These are phyloP conservation scores for Schizonepeta tenuifolia DNA, from an alignment of 257 asterid species.

Conservation along the genomic window DNA sequence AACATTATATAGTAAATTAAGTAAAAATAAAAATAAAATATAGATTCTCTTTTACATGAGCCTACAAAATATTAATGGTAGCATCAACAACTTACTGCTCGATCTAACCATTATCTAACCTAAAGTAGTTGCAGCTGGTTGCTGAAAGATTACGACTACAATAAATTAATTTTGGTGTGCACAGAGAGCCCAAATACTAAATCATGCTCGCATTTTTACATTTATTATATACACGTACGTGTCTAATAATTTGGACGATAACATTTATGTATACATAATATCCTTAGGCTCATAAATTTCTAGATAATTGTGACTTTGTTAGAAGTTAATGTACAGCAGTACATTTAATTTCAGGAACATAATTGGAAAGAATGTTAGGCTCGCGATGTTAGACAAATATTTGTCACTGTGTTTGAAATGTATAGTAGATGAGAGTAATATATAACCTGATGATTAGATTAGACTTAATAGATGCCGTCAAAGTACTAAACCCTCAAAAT, in stretches of 20 bases:
- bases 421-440: background rate
- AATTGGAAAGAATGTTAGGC: background rate
- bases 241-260: background rate
- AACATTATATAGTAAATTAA: conserved; percentile 3
- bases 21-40: background rate
- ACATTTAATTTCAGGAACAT: background rate
- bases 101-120: conserved; percentile 24
- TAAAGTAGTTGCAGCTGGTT: conserved; percentile 29
- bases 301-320: background rate
- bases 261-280: background rate
- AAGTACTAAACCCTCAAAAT: too few species aligned
- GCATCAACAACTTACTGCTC: conserved; percentile 23
- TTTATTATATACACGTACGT: conserved; percentile 4
- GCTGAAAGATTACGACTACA: conserved; percentile 19
- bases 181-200: conserved; percentile 15
- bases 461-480: too few species aligned
- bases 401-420: background rate
- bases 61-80: conserved; percentile 19
- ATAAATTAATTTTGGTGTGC: conserved; percentile 8
- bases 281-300: background rate
- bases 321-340: background rate
- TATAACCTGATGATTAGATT: too few species aligned
- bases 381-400: background rate
- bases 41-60: background rate
- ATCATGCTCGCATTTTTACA: conserved; percentile 26